Conservation (phyloP, 192 early-diverging fungal genomes). For the Paraglomus occultum region DNA sequence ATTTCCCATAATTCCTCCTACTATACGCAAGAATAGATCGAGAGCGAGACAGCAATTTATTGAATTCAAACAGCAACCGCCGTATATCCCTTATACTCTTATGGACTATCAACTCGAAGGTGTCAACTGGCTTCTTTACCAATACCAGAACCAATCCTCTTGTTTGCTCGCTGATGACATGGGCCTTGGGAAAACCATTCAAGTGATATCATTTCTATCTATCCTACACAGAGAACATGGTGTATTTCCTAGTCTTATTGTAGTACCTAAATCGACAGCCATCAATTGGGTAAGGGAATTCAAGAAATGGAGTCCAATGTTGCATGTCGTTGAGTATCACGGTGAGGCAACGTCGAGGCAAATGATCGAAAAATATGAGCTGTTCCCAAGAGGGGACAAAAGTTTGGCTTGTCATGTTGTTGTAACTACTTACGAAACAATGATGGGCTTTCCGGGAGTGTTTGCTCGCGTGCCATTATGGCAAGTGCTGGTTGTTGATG, state of each 20-base stretch:
- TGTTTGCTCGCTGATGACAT: conserved; percentile 77
- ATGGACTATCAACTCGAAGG: conserved; percentile 67
- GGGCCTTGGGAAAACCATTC: conserved; percentile 78
- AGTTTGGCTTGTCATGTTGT: conserved; percentile 67
- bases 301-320: conserved; percentile 63
- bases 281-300: conserved; percentile 75
- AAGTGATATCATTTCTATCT: conserved; percentile 61
- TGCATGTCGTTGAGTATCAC: conserved; percentile 54
- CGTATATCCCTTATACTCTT: conserved; percentile 51
- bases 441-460: conserved; percentile 43
- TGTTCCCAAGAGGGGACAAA: conserved; percentile 34
- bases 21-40: conserved; percentile 28
- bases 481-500: conserved; percentile 69
- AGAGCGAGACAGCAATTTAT: conserved; percentile 37
- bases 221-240: conserved; percentile 45
- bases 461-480: conserved; percentile 54
- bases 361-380: conserved; percentile 55
- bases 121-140: conserved; percentile 65
- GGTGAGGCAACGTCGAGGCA: conserved; percentile 46
- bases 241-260: conserved; percentile 62
- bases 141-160: conserved; percentile 56
- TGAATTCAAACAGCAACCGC: conserved; percentile 55
- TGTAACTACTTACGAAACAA: conserved; percentile 60
- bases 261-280: conserved; percentile 62
- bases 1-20: conserved; percentile 31